Percentiles rank a stretch among this genome's conserved stretches.
These are phyloP conservation scores for Trichoderma reesei DNA, from an alignment of 495 filamentous ascomycete species.

Conservation along the genomic window DNA sequence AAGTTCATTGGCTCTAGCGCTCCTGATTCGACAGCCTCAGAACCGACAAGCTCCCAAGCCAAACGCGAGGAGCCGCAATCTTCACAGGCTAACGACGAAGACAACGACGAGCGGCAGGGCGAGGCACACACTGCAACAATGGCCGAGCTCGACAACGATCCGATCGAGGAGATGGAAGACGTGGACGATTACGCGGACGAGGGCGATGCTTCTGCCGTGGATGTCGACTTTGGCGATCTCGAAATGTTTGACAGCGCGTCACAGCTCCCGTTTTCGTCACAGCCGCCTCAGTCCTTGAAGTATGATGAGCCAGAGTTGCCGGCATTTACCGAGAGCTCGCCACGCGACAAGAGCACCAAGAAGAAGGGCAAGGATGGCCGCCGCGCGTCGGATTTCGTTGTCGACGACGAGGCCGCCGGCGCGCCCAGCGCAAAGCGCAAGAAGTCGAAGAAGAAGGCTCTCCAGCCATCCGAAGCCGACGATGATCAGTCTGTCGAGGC, in stretches of 20 bases:
- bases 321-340: not conserved
- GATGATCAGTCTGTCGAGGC: not conserved
- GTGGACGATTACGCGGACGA: not conserved
- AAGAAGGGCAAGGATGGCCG: not conserved
- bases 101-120: not conserved
- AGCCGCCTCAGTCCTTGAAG: not conserved
- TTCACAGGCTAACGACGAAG: not conserved
- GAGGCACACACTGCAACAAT: not conserved
- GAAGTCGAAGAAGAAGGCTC: conserved; percentile 4
- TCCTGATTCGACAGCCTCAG: not conserved
- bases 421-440: not conserved
- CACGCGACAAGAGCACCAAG: conserved; percentile 2
- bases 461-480: not conserved
- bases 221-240: conserved; percentile 8
- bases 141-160: conserved; percentile 1
- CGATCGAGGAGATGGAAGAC: conserved; percentile 1
- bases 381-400: not conserved
- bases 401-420: not conserved
- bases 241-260: conserved; percentile 11
- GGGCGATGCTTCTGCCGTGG: not conserved
- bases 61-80: not conserved
- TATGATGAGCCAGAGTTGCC: not conserved
- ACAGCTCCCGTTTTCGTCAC: not conserved
- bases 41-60: not conserved
- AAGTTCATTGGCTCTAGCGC: conserved; percentile 2